These are phyloP conservation scores for Artemisia princeps DNA, from an alignment of 140 eudicot species.

Conservation along the genomic window DNA sequence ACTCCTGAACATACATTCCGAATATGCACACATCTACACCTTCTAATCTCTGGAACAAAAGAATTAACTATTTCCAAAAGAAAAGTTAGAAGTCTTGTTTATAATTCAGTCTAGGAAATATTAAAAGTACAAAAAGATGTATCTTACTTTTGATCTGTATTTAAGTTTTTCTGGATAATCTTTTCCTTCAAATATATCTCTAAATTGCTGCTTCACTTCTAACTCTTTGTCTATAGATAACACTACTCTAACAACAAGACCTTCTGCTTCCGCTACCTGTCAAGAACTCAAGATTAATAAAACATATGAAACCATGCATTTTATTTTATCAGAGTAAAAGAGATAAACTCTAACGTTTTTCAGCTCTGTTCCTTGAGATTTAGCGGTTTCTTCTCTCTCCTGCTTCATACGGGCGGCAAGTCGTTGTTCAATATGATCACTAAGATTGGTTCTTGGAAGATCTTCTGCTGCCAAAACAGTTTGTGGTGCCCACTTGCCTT, in stretches of 20 bases:
- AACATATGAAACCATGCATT: neutral
- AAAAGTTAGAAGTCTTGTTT: slow-evolving; percentile 12
- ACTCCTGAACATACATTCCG: slow-evolving; percentile 76
- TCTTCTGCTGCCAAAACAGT: slow-evolving; percentile 47
- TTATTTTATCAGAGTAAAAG: neutral
- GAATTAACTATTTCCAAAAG: slow-evolving; percentile 43
- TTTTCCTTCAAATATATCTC: slow-evolving; percentile 42
- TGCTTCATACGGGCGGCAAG: slow-evolving; percentile 41
- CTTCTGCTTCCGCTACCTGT: slow-evolving; percentile 59
- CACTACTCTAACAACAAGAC: slow-evolving; percentile 64
- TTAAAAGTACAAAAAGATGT: neutral
- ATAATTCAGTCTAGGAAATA: neutral
- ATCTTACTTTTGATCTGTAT: slow-evolving; percentile 62
- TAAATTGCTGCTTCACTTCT: slow-evolving; percentile 61
- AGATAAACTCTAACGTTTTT: slow-evolving; percentile 34
- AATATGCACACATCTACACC: slow-evolving; percentile 76
- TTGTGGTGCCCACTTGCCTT: slow-evolving; percentile 24
- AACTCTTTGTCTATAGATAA: slow-evolving; percentile 46
- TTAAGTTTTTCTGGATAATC: slow-evolving; percentile 52
- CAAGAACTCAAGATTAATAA: neutral
- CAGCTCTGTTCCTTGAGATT: slow-evolving; percentile 23
- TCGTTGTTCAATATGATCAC: slow-evolving; percentile 65
- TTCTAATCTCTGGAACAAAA: slow-evolving; percentile 59
- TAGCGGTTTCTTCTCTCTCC: slow-evolving; percentile 59
- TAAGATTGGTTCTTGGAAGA: slow-evolving; percentile 54